phyloP scores from a whole-genome alignment of 2,329 filamentous ascomycete species.

The Xylaria polymorpha region DNA sequence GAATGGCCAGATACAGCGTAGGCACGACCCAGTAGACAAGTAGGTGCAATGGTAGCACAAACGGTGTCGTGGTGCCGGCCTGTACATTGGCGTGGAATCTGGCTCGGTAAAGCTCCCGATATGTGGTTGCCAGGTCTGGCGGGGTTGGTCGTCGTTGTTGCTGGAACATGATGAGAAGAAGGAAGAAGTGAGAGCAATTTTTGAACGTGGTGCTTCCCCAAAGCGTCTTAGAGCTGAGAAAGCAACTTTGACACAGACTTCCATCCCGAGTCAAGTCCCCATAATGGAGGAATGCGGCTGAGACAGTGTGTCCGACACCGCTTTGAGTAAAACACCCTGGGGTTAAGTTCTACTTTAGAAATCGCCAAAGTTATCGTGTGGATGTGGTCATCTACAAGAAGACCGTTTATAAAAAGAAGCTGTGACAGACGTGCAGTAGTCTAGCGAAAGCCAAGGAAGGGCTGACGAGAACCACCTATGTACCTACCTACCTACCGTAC shows the following conservation, averaged over 20 bases:
- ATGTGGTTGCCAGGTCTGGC: constrained; percentile 44
- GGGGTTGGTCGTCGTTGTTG: constrained; percentile 20
- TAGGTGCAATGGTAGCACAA: constrained; percentile 65
- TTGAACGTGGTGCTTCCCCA: background rate
- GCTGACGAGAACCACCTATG: background rate
- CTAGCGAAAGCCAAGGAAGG: constrained; percentile 15
- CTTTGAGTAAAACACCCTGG: background rate
- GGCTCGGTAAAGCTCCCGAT: constrained; percentile 47
- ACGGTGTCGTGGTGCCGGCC: constrained; percentile 57
- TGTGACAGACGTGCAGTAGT: background rate
- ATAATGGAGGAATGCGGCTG: background rate
- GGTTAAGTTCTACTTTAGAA: background rate
- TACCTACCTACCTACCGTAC: too few relatives aligned
- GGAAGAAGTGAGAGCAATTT: background rate
- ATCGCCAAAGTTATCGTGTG: background rate
- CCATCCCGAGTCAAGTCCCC: background rate
- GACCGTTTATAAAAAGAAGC: background rate
- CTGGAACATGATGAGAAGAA: constrained; percentile 26
- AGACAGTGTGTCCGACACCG: background rate
- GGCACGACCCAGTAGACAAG: constrained; percentile 62
- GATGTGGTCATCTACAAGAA: background rate
- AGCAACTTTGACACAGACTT: background rate
- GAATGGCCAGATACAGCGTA: constrained; percentile 66
- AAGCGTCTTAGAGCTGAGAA: background rate
- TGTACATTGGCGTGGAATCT: constrained; percentile 48